Percentiles rank a stretch among this genome's conserved stretches.
phyloP scores from a whole-genome alignment of 1,139 yeast genomes.

The Geotrichum histeridarum region DNA sequence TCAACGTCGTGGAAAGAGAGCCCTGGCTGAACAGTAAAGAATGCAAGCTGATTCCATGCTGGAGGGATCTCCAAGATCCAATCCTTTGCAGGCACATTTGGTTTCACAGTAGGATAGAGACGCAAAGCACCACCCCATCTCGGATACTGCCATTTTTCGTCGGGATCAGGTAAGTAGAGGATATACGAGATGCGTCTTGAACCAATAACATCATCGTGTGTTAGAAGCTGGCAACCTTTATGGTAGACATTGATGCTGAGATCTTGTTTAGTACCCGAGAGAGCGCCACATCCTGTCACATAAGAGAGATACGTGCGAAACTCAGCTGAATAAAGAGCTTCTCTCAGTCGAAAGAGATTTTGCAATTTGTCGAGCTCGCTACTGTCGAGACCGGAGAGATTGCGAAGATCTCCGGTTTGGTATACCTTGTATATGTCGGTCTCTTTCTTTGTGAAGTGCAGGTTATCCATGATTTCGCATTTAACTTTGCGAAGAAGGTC shows the following conservation, averaged over 20 bases:
- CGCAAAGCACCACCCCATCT: constrained; percentile 89
- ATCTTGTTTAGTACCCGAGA: constrained; percentile 86
- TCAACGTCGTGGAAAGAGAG: constrained; percentile 96
- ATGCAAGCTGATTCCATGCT: constrained; percentile 92
- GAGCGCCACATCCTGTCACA: constrained; percentile 82
- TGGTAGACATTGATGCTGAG: constrained; percentile 88
- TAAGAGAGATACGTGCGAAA: constrained; percentile 78
- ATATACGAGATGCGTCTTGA: constrained; percentile 90
- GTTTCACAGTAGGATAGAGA: constrained; percentile 77
- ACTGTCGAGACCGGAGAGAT: constrained; percentile 76
- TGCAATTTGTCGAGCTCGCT: constrained; percentile 71
- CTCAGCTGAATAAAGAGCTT: constrained; percentile 79
- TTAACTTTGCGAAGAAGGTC: constrained; percentile 72
- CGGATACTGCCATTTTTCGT: constrained; percentile 70
- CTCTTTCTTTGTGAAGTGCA: constrained; percentile 89
- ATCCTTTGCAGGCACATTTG: constrained; percentile 87
- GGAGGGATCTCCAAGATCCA: constrained; percentile 68
- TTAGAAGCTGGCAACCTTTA: constrained; percentile 86
- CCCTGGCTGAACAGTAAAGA: constrained; percentile 95
- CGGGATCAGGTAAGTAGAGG: constrained; percentile 88
- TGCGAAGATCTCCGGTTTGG: constrained; percentile 94
- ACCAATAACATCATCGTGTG: constrained; percentile 98
- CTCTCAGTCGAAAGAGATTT: constrained; percentile 66
- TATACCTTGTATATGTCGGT: constrained; percentile 93
- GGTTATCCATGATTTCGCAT: constrained; percentile 71